Percentiles rank a stretch among this genome's conserved stretches.
phyloP scores from a whole-genome alignment of 495 filamentous ascomycete genomes.

The Niebla homalea region DNA sequence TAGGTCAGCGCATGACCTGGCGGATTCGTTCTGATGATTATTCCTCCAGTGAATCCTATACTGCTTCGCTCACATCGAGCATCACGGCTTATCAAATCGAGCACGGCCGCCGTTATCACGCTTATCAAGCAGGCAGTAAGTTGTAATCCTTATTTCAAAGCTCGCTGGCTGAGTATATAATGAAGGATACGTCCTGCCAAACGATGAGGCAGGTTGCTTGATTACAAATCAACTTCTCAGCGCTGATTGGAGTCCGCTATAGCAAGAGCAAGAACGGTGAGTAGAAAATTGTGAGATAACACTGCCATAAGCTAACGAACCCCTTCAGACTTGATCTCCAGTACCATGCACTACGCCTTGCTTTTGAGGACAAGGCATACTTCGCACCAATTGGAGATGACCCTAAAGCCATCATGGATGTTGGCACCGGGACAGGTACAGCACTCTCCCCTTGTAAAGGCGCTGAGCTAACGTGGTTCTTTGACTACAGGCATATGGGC shows the following conservation, averaged over 20 bases:
- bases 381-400: constrained; percentile 34
- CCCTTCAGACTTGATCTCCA: constrained; percentile 43
- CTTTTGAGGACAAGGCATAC: constrained; percentile 39
- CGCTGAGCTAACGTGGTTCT: no score
- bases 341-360: constrained; percentile 44
- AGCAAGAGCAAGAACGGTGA: constrained; percentile 40
- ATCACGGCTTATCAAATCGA: constrained; percentile 11
- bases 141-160: no score
- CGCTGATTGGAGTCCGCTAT: neutral
- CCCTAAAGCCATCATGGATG: constrained; percentile 38
- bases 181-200: constrained; percentile 14
- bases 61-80: constrained; percentile 14
- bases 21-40: no score
- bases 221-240: neutral
- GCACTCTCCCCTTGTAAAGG: no score
- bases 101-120: constrained; percentile 14
- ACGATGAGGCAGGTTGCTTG: constrained; percentile 18
- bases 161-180: no score
- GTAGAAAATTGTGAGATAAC: no score
- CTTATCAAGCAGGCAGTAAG: constrained; percentile 6
- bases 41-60: constrained; percentile 9
- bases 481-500: constrained; percentile 34
- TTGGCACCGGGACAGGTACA: constrained; percentile 48
- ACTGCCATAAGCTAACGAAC: no score
- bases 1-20: no score